Percentiles rank a stretch among this genome's conserved stretches.
These are phyloP conservation scores for Lipomyces japonicus DNA, from an alignment of 805 yeast species.

Conservation along the genomic window DNA sequence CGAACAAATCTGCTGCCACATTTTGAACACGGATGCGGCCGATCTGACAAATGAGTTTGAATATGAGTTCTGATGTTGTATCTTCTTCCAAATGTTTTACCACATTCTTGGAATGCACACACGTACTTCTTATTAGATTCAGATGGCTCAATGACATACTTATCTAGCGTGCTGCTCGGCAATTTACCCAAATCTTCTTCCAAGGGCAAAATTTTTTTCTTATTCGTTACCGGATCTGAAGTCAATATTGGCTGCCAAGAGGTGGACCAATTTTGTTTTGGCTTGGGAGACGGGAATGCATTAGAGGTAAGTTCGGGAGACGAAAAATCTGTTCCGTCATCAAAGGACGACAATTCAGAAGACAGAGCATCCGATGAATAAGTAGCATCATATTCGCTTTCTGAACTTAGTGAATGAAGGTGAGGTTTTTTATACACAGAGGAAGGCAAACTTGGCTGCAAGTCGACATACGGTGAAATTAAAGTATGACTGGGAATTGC, in stretches of 20 bases:
- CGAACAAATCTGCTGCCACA: constrained; percentile 89
- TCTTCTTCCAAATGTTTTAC: constrained; percentile 77
- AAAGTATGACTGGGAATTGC: background rate
- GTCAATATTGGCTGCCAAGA: constrained; percentile 26
- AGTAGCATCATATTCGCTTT: constrained; percentile 23
- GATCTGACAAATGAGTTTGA: constrained; percentile 91
- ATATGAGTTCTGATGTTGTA: constrained; percentile 93
- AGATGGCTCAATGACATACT: constrained; percentile 23
- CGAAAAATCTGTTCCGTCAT: constrained; percentile 23
- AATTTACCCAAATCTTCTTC: constrained; percentile 4
- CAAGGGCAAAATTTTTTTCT: constrained; percentile 2
- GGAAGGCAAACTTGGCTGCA: background rate
- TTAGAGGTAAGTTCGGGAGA: constrained; percentile 18
- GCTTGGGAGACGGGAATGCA: constrained; percentile 4
- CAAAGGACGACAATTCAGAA: constrained; percentile 17
- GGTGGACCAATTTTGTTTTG: constrained; percentile 9
- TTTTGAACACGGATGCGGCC: constrained; percentile 76
- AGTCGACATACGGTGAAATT: background rate
- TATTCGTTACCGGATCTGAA: constrained; percentile 23
- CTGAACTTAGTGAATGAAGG: background rate
- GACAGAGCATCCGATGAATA: constrained; percentile 22
- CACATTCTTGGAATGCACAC: constrained; percentile 75
- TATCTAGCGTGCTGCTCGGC: constrained; percentile 14
- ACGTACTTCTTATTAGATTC: constrained; percentile 64
- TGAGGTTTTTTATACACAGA: background rate